These are phyloP conservation scores for Aureobasidium sp. DNA, from an alignment of 2,329 filamentous ascomycete species.

Conservation along the genomic window DNA sequence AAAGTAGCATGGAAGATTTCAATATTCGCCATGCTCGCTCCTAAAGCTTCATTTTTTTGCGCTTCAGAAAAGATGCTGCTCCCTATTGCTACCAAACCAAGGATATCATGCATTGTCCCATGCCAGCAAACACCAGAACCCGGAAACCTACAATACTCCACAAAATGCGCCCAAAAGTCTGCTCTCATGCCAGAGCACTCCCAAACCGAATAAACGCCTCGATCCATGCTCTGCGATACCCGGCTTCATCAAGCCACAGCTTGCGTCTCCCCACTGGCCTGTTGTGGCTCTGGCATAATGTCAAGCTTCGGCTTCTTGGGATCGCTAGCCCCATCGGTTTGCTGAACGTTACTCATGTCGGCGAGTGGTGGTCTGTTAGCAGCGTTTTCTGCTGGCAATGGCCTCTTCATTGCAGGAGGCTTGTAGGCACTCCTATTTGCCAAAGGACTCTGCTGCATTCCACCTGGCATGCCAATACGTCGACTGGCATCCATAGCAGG, in stretches of 20 bases:
- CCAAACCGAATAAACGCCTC: neutral
- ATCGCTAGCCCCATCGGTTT: constrained; percentile 28
- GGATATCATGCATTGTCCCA: neutral
- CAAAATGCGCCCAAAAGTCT: neutral
- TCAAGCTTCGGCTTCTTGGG: constrained; percentile 34
- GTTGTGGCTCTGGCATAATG: neutral
- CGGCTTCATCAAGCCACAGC: constrained; percentile 3
- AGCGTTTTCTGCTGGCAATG: constrained; percentile 19
- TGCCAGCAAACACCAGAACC: constrained; percentile 2
- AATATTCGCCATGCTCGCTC: constrained; percentile 12
- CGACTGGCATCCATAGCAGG: constrained; percentile 38
- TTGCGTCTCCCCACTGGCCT: constrained; percentile 3
- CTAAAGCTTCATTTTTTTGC: neutral
- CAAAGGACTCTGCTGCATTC: constrained; percentile 32
- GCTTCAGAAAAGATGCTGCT: neutral
- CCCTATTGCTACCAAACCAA: constrained; percentile 1
- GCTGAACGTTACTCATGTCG: constrained; percentile 38
- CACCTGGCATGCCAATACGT: constrained; percentile 41
- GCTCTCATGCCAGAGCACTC: neutral
- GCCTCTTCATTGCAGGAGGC: constrained; percentile 32
- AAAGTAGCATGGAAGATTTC: constrained; percentile 31
- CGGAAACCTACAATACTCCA: neutral
- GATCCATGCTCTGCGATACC: neutral
- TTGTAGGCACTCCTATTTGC: constrained; percentile 37
- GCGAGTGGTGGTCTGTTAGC: constrained; percentile 27